Percentiles rank a stretch among this genome's conserved stretches.
These are phyloP conservation scores for Nicotiana attenuata DNA, from an alignment of 257 asterid genomes.

Conservation along the genomic window DNA sequence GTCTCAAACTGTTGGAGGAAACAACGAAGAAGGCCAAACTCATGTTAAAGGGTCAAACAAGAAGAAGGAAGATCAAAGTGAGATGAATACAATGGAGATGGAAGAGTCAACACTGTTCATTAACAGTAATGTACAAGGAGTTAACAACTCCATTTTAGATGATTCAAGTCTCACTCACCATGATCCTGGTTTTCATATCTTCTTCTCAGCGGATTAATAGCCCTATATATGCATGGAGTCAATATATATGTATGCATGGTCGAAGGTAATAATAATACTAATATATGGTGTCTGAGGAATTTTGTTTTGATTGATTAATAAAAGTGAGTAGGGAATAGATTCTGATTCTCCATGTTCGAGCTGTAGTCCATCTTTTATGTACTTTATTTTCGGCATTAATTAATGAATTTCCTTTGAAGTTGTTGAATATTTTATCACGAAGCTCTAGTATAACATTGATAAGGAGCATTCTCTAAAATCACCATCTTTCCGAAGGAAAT, in stretches of 20 bases:
- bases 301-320: constrained; percentile 4
- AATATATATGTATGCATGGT: not conserved
- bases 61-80: constrained; percentile 16
- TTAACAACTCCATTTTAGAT: constrained; percentile 64
- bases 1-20: constrained; percentile 15
- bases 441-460: not conserved
- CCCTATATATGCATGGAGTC: not conserved
- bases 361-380: constrained; percentile 21
- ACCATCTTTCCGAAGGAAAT: not conserved
- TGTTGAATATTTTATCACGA: not conserved
- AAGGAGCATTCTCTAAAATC: not conserved
- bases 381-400: not conserved
- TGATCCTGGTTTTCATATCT: constrained; percentile 70
- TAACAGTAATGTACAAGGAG: constrained; percentile 80
- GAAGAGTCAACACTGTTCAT: constrained; percentile 33
- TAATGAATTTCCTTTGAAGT: not conserved
- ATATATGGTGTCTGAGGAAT: constrained; percentile 11
- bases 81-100: constrained; percentile 9
- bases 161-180: constrained; percentile 30
- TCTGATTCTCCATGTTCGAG: constrained; percentile 27
- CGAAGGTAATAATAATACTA: not conserved
- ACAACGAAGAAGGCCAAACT: constrained; percentile 8
- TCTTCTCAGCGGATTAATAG: constrained; percentile 27
- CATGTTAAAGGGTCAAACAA: constrained; percentile 10
- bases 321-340: constrained; percentile 16